A percentile compares a stretch with the other conserved stretches of the same genome.
These are phyloP conservation scores for Cutaneotrichosporon daszewskae DNA, from an alignment of 1,284 basidiomycete genomes.

Conservation along the genomic window DNA sequence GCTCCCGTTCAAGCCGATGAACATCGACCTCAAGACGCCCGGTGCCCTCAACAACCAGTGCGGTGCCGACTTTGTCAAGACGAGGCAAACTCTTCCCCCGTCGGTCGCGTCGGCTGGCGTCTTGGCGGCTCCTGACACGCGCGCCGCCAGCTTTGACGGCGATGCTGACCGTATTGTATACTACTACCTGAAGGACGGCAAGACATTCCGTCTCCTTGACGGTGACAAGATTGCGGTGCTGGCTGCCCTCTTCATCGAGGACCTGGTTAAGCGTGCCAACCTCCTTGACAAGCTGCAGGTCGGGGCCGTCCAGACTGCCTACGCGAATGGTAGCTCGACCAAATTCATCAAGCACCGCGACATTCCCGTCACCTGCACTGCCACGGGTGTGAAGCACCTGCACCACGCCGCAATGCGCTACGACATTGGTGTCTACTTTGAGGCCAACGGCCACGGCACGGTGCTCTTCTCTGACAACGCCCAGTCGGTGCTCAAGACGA, in stretches of 20 bases:
- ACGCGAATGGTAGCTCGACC: constrained; percentile 96
- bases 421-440: constrained; percentile 96
- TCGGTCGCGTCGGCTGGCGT: constrained; percentile 46
- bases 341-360: constrained; percentile 65
- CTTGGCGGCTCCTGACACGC: constrained; percentile 61
- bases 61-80: constrained; percentile 98
- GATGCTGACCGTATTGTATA: constrained; percentile 97
- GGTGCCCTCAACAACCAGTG: constrained; percentile 81
- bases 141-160: constrained; percentile 90
- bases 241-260: constrained; percentile 87
- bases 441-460: constrained; percentile 98
- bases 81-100: constrained; percentile 72
- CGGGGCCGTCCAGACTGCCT: constrained; percentile 96
- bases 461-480: constrained; percentile 83
- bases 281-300: constrained; percentile 62
- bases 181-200: constrained; percentile 66
- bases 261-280: constrained; percentile 77
- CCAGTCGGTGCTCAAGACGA: constrained; percentile 56
- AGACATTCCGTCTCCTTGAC: constrained; percentile 83
- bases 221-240: constrained; percentile 98
- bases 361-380: constrained; percentile 87
- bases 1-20: constrained; percentile 53
- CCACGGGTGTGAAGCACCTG: constrained; percentile 96
- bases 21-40: constrained; percentile 60
- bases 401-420: constrained; percentile 95